Conservation (phyloP, 805 yeast species). For the Candida chilensis region DNA sequence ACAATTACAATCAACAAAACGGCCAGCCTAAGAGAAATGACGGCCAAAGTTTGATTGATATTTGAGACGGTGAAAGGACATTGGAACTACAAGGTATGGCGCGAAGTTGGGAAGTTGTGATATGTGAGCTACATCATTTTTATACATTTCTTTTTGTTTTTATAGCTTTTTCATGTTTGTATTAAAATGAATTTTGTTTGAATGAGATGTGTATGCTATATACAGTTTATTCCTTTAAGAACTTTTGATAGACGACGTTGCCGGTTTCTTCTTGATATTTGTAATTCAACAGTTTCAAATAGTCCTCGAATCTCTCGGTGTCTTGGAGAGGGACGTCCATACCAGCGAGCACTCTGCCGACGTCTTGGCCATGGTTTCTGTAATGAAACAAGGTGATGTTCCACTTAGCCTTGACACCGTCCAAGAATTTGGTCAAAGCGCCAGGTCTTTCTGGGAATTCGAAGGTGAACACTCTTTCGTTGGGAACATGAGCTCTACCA, state of each 20-base stretch:
- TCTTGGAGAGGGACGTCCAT: slow-evolving; percentile 73
- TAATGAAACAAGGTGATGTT: slow-evolving; percentile 92
- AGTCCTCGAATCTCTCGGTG: slow-evolving; percentile 52
- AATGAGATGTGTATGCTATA: too few relatives aligned
- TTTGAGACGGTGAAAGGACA: slow-evolving; percentile 12
- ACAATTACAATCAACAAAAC: slow-evolving; percentile 23
- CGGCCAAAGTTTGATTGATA: slow-evolving; percentile 34
- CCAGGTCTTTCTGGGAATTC: slow-evolving; percentile 99
- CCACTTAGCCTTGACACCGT: slow-evolving; percentile 69
- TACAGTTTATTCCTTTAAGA: slow-evolving; percentile 39
- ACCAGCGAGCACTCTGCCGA: slow-evolving; percentile 89
- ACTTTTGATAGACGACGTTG: slow-evolving; percentile 77
- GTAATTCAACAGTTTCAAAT: slow-evolving; percentile 69
- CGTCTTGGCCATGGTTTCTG: slow-evolving; percentile 93
- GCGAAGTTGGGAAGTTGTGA: too few relatives aligned
- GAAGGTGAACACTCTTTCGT: slow-evolving; percentile 75
- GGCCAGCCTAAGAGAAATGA: slow-evolving; percentile 10
- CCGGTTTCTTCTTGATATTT: slow-evolving; percentile 73
- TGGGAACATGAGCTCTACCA: slow-evolving; percentile 64
- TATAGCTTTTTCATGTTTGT: too few relatives aligned
- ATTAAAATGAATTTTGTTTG: too few relatives aligned
- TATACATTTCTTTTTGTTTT: too few relatives aligned
- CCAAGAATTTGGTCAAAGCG: slow-evolving; percentile 76
- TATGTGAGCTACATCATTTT: too few relatives aligned
- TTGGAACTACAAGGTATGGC: too few relatives aligned